Evolutionary conservation across 169 alveolate genomes (phyloP), one percentile per base, ranked within the genome.

Genomic region (Amoebophrya sp.): DNA sequence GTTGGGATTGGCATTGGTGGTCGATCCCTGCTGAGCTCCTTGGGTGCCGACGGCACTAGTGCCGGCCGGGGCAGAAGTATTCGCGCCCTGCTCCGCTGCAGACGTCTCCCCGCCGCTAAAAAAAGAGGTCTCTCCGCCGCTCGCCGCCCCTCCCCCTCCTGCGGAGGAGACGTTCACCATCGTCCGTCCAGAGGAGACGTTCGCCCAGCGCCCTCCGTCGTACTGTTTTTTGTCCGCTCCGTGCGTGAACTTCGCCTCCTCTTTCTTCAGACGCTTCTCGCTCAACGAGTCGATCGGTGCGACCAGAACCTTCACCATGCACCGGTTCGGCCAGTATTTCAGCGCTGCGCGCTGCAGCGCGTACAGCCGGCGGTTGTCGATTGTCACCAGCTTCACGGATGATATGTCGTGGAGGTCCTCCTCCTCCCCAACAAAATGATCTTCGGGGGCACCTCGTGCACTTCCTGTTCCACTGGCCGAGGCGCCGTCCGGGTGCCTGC

Each of bases 311-410:
- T 58, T 16, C 34, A 58, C 78, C 78, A 58, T 13, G 34, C 78
- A 58, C 34, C 23, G 26, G 34, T n/a, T 58, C 2, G 78, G 78
- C 78, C 78, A 58, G 78, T 58, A 58, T 13, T 58, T 16, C 5
- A 58, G 5, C 0, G 29, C 4, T 10, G 23, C 78, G 10, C 78
- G 78, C 34, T 58, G 78, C 7, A 58, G 34, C 78, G 78, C 78
- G 78, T 58, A 58, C 78, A 58, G 78, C 2, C 78, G 78, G 78
- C 78, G 78, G 34, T 58, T 58, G 78, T 58, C 78, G 78, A 58
- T 58, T 13, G 78, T 7, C 7, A 58, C 78, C 7, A 58, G 78
- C 34, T 58, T 58, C 23, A 2, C 23, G 48, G 4, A 42, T 42
- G 48, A 13, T 42, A 7, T 4, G 20, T 42, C 48, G 48, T 13